phyloP scores from a whole-genome alignment of 2,329 filamentous ascomycete species.

The Claviceps pazoutovae region DNA sequence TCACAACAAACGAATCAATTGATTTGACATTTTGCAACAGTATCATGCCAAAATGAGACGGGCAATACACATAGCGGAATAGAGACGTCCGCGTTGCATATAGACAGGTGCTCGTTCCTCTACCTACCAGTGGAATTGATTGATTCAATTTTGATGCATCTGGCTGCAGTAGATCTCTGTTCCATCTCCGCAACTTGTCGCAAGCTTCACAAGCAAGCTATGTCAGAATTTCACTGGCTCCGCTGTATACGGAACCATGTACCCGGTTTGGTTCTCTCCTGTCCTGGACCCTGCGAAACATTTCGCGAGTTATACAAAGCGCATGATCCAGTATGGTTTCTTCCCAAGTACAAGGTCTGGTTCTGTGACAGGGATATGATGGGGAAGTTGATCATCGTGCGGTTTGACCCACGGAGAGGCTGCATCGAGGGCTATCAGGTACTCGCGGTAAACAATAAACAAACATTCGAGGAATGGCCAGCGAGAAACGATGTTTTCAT shows the following conservation, averaged over 20 bases:
- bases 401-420: constrained; percentile 58
- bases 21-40: neutral
- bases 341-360: constrained; percentile 71
- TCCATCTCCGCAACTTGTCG: constrained; percentile 47
- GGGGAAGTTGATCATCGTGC: constrained; percentile 62
- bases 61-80: neutral
- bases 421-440: constrained; percentile 73
- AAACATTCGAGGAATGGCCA: constrained; percentile 48
- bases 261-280: constrained; percentile 37
- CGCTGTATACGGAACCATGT: constrained; percentile 54
- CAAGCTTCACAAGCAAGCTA: constrained; percentile 42
- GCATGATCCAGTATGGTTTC: constrained; percentile 74
- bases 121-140: constrained; percentile 62
- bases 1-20: neutral
- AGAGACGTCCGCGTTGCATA: neutral
- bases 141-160: constrained; percentile 52
- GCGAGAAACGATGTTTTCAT: constrained; percentile 53
- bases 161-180: constrained; percentile 51
- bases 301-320: constrained; percentile 60
- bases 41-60: neutral
- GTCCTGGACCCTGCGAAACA: constrained; percentile 43
- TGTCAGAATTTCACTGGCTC: constrained; percentile 60
- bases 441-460: constrained; percentile 45
- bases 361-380: constrained; percentile 61
- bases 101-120: constrained; percentile 25